Percentiles rank a stretch among this genome's conserved stretches.
Evolutionary conservation across 1,139 yeast species (phyloP).

Genomic region (Geotrichum citri-aurantii): DNA sequence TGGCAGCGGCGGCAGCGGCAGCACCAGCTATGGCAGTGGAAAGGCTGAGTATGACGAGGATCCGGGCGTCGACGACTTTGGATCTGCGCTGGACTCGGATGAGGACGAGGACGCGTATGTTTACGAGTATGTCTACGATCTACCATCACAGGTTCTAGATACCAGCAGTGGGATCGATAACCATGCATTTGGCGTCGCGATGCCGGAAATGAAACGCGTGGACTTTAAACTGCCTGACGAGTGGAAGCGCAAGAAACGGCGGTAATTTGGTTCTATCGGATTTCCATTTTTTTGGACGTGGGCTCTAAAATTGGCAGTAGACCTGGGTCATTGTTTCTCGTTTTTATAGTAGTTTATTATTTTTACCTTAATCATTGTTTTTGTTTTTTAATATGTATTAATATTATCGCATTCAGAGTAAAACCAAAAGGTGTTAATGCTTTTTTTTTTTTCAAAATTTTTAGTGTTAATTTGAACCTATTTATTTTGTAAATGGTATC

Average conservation of each 20-base stretch:
- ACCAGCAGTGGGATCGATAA: background rate
- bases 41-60: conserved; percentile 4
- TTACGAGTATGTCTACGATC: conserved; percentile 11
- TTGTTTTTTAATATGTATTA: too few species aligned
- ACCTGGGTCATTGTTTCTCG: background rate
- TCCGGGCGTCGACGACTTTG: conserved; percentile 15
- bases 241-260: conserved; percentile 42
- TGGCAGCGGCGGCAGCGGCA: background rate
- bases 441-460: background rate
- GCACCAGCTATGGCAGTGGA: too few species aligned
- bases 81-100: conserved; percentile 2
- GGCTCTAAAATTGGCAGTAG: background rate
- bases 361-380: too few species aligned
- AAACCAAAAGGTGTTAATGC: too few species aligned
- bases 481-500: too few species aligned
- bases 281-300: too few species aligned
- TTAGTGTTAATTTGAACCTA: too few species aligned
- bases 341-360: too few species aligned
- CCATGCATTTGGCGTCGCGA: conserved; percentile 26
- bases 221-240: conserved; percentile 77
- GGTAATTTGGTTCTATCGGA: background rate
- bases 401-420: background rate
- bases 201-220: conserved; percentile 49
- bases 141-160: conserved; percentile 6
- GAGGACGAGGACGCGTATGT: background rate